A percentile compares a stretch with the other conserved stretches of the same genome.
Conservation (phyloP, 2,329 filamentous ascomycete species). For the Penicillium sp. region DNA sequence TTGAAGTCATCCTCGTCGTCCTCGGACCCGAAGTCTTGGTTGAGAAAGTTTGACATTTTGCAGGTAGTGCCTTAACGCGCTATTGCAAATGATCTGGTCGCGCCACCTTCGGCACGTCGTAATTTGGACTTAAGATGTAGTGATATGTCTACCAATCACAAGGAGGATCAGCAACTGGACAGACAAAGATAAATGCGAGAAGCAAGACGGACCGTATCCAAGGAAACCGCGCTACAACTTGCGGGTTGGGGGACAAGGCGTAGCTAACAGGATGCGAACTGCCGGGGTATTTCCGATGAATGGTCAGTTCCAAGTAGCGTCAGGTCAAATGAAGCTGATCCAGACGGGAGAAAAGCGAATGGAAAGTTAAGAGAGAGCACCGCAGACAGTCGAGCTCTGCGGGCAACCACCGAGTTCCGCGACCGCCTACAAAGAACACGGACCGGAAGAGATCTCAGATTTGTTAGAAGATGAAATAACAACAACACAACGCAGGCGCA, state of each 20-base stretch:
- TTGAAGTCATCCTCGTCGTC: conserved; percentile 87
- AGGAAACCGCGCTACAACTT: conserved; percentile 2
- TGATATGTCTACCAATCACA: not conserved
- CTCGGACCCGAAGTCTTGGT: conserved; percentile 48
- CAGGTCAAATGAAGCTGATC: not conserved
- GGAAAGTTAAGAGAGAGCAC: not conserved
- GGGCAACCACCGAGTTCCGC: conserved; percentile 12
- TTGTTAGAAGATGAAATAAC: not conserved
- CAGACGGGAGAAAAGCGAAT: not conserved
- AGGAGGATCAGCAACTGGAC: not conserved
- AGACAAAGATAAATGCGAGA: not conserved
- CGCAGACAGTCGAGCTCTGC: conserved; percentile 7
- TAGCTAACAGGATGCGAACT: not conserved
- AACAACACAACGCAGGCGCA: not conserved
- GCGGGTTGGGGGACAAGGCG: not conserved
- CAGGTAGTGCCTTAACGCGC: conserved; percentile 1
- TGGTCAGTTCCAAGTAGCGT: not conserved
- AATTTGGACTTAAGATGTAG: not conserved
- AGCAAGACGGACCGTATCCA: conserved; percentile 1
- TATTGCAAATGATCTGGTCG: not conserved
- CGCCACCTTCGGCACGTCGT: not conserved
- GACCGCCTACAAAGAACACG: conserved; percentile 4
- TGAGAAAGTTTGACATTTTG: conserved; percentile 40
- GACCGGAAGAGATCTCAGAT: not conserved
- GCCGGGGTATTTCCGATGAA: not conserved